Conservation (phyloP, 768 basidiomycete genomes). For the Lentinula boryana region DNA sequence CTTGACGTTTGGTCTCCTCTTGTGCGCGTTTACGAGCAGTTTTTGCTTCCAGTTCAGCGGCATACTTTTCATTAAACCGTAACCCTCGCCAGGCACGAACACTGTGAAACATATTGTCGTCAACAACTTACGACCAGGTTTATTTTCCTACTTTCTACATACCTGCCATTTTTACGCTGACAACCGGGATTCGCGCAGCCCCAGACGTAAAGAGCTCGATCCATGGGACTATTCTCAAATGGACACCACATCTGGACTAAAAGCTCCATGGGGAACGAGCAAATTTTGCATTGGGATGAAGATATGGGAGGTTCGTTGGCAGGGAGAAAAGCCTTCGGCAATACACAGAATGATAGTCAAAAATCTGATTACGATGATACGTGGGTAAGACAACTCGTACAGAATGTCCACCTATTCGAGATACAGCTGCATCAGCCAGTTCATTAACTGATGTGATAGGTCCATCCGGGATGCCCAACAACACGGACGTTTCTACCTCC, state of each 20-base stretch:
- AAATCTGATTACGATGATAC: constrained; percentile 42
- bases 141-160: constrained; percentile 21
- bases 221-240: constrained; percentile 77
- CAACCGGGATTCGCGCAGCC: constrained; percentile 67
- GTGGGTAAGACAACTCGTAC: constrained; percentile 61
- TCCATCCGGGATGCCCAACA: constrained; percentile 81
- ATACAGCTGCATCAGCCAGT: constrained; percentile 72
- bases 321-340: constrained; percentile 66
- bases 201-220: constrained; percentile 83
- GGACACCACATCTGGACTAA: constrained; percentile 90
- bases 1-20: constrained; percentile 27
- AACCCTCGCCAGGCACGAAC: constrained; percentile 79
- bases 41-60: constrained; percentile 62
- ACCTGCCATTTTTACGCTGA: constrained; percentile 77
- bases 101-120: constrained; percentile 30
- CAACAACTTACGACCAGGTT: neutral
- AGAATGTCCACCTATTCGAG: constrained; percentile 86
- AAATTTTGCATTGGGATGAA: constrained; percentile 67
- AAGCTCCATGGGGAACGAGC: constrained; percentile 71
- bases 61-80: constrained; percentile 68
- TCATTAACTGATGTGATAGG: constrained; percentile 50
- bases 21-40: constrained; percentile 31
- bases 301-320: constrained; percentile 54
- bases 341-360: constrained; percentile 33
- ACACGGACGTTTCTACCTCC: constrained; percentile 64